Conservation (phyloP, 441 rosid genomes). For the Mallotus japonicus region DNA sequence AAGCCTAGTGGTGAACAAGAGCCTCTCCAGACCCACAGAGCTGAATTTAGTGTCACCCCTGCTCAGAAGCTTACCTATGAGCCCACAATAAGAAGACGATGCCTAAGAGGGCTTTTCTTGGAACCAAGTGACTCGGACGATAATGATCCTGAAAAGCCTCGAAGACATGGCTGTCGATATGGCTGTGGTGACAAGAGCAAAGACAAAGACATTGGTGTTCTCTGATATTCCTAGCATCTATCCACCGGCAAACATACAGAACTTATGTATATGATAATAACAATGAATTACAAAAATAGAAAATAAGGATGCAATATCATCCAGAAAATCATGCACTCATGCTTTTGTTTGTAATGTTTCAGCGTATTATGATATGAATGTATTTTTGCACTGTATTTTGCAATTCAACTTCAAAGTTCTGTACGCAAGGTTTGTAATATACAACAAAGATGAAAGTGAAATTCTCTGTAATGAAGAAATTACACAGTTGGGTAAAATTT, state of each 20-base stretch:
- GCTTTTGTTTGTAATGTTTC: constrained; percentile 13
- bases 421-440: constrained; percentile 3
- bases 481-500: constrained; percentile 6
- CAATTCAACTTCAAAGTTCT: constrained; percentile 11
- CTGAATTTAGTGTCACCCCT: constrained; percentile 37
- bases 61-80: constrained; percentile 51
- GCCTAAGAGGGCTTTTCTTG: constrained; percentile 74
- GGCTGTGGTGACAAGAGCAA: constrained; percentile 40
- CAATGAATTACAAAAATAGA: constrained; percentile 2
- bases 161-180: constrained; percentile 69
- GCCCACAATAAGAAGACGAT: constrained; percentile 61
- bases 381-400: constrained; percentile 10
- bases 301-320: constrained; percentile 35
- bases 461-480: constrained; percentile 19
- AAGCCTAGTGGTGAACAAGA: constrained; percentile 25
- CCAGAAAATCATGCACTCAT: constrained; percentile 16
- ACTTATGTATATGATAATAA: constrained; percentile 10
- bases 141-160: constrained; percentile 64
- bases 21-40: constrained; percentile 37
- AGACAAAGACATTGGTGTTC: constrained; percentile 35
- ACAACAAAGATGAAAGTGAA: constrained; percentile 17
- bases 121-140: constrained; percentile 75
- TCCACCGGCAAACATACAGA: constrained; percentile 7
- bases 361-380: constrained; percentile 14
- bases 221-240: constrained; percentile 23